A percentile compares a stretch with the other conserved stretches of the same genome.
Evolutionary conservation across 2,329 filamentous ascomycete species (phyloP).

Genomic region (Cercospora sp.): DNA sequence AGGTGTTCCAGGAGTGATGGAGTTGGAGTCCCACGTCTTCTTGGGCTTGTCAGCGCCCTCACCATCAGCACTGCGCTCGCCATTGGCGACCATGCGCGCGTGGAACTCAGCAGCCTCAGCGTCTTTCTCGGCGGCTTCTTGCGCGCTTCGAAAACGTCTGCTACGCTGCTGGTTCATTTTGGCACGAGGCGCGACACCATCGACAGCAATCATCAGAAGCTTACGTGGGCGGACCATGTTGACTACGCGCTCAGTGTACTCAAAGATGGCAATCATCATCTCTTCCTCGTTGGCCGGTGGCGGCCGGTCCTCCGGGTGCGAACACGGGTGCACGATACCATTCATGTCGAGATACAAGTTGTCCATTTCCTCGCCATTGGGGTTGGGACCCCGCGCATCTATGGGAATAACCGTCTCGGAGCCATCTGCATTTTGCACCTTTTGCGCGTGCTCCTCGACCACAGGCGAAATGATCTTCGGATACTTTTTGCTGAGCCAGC

Average conservation of each 20-base stretch:
- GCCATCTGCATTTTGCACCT: slow-evolving; percentile 80
- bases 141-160: slow-evolving; percentile 87
- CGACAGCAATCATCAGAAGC: slow-evolving; percentile 95
- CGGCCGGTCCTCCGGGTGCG: slow-evolving; percentile 90
- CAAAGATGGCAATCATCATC: slow-evolving; percentile 99
- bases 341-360: slow-evolving; percentile 99
- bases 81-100: slow-evolving; percentile 75
- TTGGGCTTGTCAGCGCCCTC: slow-evolving; percentile 58
- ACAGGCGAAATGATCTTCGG: slow-evolving; percentile 95
- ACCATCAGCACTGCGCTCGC: slow-evolving; percentile 35
- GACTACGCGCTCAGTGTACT: slow-evolving; percentile 96
- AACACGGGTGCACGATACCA: slow-evolving; percentile 97
- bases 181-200: slow-evolving; percentile 93
- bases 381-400: slow-evolving; percentile 80
- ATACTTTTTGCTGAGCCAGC: slow-evolving; percentile 96
- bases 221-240: slow-evolving; percentile 98
- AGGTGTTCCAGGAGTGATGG: slow-evolving; percentile 92
- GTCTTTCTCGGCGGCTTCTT: slow-evolving; percentile 92
- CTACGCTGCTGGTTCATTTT: slow-evolving; percentile 99
- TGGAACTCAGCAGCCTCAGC: slow-evolving; percentile 85
- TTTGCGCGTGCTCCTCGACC: slow-evolving; percentile 77
- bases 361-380: slow-evolving; percentile 96
- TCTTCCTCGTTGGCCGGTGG: slow-evolving; percentile 92
- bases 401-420: slow-evolving; percentile 74
- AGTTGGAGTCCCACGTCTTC: slow-evolving; percentile 88